Evolutionary conservation across 2,329 filamentous ascomycete species (phyloP), one percentile per base, ranked within the genome.

Genomic region (Acrocalymma vagum): DNA sequence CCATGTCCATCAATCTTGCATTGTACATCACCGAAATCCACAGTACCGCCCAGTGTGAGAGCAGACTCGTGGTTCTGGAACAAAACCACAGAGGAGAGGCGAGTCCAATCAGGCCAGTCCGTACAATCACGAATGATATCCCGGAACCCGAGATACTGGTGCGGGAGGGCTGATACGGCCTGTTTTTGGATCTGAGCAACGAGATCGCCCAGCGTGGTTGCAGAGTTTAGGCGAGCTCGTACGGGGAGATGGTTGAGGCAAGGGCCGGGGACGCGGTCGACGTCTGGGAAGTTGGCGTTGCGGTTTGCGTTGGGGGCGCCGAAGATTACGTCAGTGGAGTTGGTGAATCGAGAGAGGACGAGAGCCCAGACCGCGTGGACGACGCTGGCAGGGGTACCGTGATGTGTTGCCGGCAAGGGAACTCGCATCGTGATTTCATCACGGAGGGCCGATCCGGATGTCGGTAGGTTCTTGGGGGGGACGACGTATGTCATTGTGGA

Each of bases 261-360:
- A 45, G 93, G 93, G 48, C 90, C 93, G 65, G 97, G 96, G 80
- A 97, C 95, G 74, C 96, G 91, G 71, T 91, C 95, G 82, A 66
- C 48, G 3, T 49, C 53, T 3, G 30, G 16, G 1, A 44, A 26
- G 2, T 39, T 22, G 27, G 56, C 47, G 39, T 65, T 67, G 40
- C 68, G 64, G 1, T 68, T 68, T 26, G 50, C 57, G 29, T 69
- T 58, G 29, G 64, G 48, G 29, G 63, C 55, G 4, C 65, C 64
- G 25, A 69, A 70, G n/a, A 69, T 57, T n/a, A 67, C 47, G 32
- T 72, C 70, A 1, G 41, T 20, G 14, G 42, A 51, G 6, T 53
- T 56, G 0, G 68, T 59, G 13, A 58, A 21, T 10, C 62, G 51
- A 3, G 65, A 60, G 5, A 74, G 41, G 2, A 67, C 57, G 2